Base-by-base conservation (phyloP, 345 rosid species). In the Hevea brasiliensis region DNA sequence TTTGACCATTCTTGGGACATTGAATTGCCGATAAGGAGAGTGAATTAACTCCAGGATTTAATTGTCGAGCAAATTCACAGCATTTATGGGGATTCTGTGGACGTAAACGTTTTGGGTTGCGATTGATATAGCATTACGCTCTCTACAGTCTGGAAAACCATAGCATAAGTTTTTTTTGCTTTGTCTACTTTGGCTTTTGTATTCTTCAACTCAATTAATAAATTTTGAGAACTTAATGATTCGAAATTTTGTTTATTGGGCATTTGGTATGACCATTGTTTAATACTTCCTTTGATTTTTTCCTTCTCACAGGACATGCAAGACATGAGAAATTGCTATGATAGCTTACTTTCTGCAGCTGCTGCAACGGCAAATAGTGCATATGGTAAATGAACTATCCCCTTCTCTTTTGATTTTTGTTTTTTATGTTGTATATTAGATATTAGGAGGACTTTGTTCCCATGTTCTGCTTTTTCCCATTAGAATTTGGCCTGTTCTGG, bases 351-450 rank as follows among this genome's bases (percentile, higher is more conserved):
- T 73, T 82, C 96, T 61, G 97, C 98, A 1, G 99, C 99, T 73
- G 97, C 98, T 37, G 96, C 89, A 15, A 87, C 90, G 0, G 98
- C 98, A 23, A 96, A 96, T 78, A 89, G 97, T 74, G 97, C 98
- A 63, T 95, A 84, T 72, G 99, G 99, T 95, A 84, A 76, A 50
- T 14, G 73, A 58, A 48, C 62, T 53, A 5, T 48, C 40, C 35
- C 53, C 35, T 67, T 81, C 15, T 64, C n/a, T 8, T 41, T 26
- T n/a, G n/a, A 44, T 13, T 70, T 55, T 17, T 61, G 29, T 32
- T 61, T 12, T 72, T 54, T 4, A 8, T 27, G 12, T 67, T 51
- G 4, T 12, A 18, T 67, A 9, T 48, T 66, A 50, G 27, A 20
- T n/a, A 35, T 51, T 29, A 20, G 45, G 14, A 60, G 32, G 44